Base-by-base conservation (phyloP, 2,329 filamentous ascomycete species). In the Ophiosphaerella herpotricha region DNA sequence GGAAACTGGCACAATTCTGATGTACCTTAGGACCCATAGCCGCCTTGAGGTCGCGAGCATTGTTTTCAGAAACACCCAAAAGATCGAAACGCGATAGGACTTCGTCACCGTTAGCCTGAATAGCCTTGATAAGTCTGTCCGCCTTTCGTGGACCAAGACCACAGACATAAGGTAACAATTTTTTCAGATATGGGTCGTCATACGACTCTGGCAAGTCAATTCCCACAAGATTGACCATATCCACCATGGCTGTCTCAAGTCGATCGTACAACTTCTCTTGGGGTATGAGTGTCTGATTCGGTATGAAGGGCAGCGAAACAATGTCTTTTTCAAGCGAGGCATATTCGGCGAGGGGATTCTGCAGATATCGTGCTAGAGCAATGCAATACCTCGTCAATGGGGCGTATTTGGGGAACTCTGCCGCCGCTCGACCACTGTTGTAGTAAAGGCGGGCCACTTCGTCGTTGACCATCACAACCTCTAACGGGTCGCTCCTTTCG, bases 361-460 rank as follows among this genome's bases (percentile, higher is more conserved):
- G 94, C 73, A 99, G 82, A 72, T 97, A 99, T 54, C 88, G 87
- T 16, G 90, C 93, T 34, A 99, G 77, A 24, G 87, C 92, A 58
- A 96, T 86, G 70, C 92, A 96, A 75, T 99, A 99, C 63, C 91
- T 85, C 1, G 88, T 90, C 43, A 96, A 79, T 6, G 90, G 85
- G 45, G 85, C 83, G 26, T 96, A 80, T 11, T 86, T 87, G 5
- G 94, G 91, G 67, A 96, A 90, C 56, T 97, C 93, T 9, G 83
- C 78, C 41, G 83, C 79, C 9, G 89, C 92, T 36, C 92, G 85
- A 12, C 87, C 84, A 70, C 91, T 97, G 64, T 91, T 90, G 74
- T 97, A 92, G 77, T 97, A 99, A 4, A 97, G 82, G 38, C 94
- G 86, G n/a, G 94, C 94, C 42, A 97, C 91, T 75, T 99, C 94